A percentile compares a stretch with the other conserved stretches of the same genome.
Evolutionary conservation across 495 filamentous ascomycete species (phyloP).

Genomic region (Hyaloscypha finlandica): DNA sequence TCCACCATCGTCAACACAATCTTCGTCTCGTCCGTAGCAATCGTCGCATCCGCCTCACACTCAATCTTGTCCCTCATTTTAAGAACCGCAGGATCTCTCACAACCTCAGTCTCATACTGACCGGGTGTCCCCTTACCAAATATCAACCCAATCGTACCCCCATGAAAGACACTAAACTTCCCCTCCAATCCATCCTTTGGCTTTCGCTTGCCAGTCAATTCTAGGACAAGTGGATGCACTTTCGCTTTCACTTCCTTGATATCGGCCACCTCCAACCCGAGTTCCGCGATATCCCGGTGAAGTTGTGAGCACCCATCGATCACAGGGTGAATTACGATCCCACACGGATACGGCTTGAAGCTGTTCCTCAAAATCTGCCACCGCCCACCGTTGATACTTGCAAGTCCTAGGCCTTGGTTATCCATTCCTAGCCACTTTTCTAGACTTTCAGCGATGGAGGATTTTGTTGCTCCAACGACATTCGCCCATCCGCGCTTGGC

Average conservation of each 20-base stretch:
- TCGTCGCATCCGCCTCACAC: constrained; percentile 40
- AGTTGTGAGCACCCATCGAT: constrained; percentile 54
- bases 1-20: constrained; percentile 41
- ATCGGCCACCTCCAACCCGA: constrained; percentile 32
- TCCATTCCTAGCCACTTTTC: constrained; percentile 27
- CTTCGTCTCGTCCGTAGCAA: constrained; percentile 46
- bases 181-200: constrained; percentile 52
- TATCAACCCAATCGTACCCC: constrained; percentile 49
- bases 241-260: constrained; percentile 37
- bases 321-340: constrained; percentile 57
- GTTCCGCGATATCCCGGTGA: constrained; percentile 38
- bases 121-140: constrained; percentile 52
- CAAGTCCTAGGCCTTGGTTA: constrained; percentile 11
- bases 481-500: constrained; percentile 56
- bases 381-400: constrained; percentile 26
- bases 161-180: constrained; percentile 58
- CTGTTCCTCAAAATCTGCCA: constrained; percentile 56
- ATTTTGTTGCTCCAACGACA: constrained; percentile 45
- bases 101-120: constrained; percentile 50
- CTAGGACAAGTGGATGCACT: constrained; percentile 55
- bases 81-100: constrained; percentile 40
- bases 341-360: constrained; percentile 60
- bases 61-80: constrained; percentile 43
- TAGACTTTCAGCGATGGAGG: constrained; percentile 39
- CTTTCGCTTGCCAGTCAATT: constrained; percentile 52